Evolutionary conservation across 1,284 basidiomycete species (phyloP).

Genomic region (Heimioporus retisporus): DNA sequence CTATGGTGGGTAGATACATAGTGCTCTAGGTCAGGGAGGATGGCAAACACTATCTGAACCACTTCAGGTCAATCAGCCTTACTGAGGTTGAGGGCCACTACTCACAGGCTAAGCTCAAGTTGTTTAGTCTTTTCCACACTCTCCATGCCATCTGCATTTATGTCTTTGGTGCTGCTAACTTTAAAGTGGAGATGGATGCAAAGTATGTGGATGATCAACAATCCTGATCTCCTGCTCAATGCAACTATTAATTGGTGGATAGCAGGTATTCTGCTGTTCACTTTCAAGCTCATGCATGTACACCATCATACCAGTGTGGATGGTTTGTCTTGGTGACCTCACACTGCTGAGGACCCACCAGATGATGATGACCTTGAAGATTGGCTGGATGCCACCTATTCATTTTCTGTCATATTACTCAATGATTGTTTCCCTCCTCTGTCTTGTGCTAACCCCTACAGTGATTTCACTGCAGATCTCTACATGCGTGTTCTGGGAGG

Average conservation of each 20-base stretch:
- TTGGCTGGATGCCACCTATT: too few relatives aligned
- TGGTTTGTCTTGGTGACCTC: neutral
- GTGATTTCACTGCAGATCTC: too few relatives aligned
- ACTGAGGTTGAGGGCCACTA: constrained; percentile 48
- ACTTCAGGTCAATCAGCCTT: constrained; percentile 48
- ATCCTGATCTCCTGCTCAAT: constrained; percentile 31
- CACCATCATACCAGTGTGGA: neutral
- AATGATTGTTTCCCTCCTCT: neutral
- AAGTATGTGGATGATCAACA: constrained; percentile 21
- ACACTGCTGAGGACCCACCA: neutral
- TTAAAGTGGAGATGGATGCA: neutral
- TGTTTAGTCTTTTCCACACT: constrained; percentile 48
- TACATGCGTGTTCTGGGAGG: too few relatives aligned
- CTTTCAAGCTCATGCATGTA: neutral
- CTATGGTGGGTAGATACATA: constrained; percentile 45
- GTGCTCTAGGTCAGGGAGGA: too few relatives aligned
- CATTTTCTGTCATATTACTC: neutral
- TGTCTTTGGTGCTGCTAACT: neutral
- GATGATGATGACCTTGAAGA: neutral
- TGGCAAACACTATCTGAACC: constrained; percentile 29
- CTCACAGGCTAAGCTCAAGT: constrained; percentile 40
- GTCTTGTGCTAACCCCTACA: too few relatives aligned
- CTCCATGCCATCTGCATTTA: neutral
- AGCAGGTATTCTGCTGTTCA: neutral
- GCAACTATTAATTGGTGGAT: constrained; percentile 55